Evolutionary conservation across 176 grass and related monocot genomes (phyloP).

Genomic region (Echinochloa phyllopogon): DNA sequence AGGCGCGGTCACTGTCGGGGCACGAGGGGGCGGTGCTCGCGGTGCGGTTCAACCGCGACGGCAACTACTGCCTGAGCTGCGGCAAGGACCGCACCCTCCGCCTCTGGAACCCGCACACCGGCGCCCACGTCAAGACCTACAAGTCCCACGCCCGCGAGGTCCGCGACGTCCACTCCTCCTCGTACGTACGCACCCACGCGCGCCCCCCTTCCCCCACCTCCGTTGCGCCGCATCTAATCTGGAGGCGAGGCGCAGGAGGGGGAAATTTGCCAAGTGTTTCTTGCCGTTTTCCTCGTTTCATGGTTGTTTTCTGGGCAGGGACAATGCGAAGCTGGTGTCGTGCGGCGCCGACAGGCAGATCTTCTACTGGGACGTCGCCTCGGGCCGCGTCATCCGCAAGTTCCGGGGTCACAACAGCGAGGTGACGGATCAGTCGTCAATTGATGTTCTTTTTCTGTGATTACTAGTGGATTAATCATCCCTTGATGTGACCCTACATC

Average conservation of each 20-base stretch:
- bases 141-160: conserved; percentile 92
- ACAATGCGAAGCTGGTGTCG: conserved; percentile 87
- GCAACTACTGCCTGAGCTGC: conserved; percentile 96
- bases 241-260: neutral
- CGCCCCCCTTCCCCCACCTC: neutral
- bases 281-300: neutral
- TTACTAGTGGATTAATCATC: neutral
- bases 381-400: conserved; percentile 85
- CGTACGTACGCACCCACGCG: conserved; percentile 46
- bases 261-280: conserved; percentile 14
- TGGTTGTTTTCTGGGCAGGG: conserved; percentile 48
- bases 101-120: conserved; percentile 92
- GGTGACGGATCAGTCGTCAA: conserved; percentile 43
- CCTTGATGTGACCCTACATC: neutral
- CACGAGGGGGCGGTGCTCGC: conserved; percentile 92
- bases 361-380: conserved; percentile 94
- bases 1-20: conserved; percentile 60
- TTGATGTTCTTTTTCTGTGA: neutral
- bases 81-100: conserved; percentile 93
- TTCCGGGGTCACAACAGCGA: conserved; percentile 96
- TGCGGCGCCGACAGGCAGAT: conserved; percentile 88
- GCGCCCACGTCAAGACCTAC: conserved; percentile 91
- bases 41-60: conserved; percentile 88
- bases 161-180: conserved; percentile 88
- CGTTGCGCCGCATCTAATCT: conserved; percentile 21